A percentile compares a stretch with the other conserved stretches of the same genome.
Evolutionary conservation across 345 rosid genomes (phyloP).

Genomic region (Atalantia buxifolia): DNA sequence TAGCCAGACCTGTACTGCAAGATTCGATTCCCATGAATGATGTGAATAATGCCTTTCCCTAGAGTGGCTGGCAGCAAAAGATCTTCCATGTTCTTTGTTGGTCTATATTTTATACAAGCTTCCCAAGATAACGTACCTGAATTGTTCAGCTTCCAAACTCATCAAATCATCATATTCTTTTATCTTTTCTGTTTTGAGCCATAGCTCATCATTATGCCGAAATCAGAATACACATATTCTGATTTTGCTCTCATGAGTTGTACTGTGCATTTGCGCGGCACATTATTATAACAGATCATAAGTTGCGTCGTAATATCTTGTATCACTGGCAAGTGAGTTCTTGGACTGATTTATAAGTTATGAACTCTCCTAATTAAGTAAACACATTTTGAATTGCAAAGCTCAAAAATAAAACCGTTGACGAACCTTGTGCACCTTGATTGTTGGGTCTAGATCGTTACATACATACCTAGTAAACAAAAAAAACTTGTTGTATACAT

Average conservation of each 20-base stretch:
- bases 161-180: constrained; percentile 10
- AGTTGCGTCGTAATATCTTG: too few species aligned
- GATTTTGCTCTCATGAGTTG: not conserved
- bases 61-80: constrained; percentile 1
- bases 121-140: not conserved
- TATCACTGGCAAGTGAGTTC: too few species aligned
- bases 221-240: constrained; percentile 9
- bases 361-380: too few species aligned
- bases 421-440: too few species aligned
- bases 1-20: not conserved
- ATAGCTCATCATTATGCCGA: constrained; percentile 12
- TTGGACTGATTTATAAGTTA: too few species aligned
- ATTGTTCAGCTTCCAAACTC: constrained; percentile 4
- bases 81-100: not conserved
- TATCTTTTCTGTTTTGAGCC: not conserved
- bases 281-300: not conserved
- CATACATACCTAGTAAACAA: too few species aligned
- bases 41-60: not conserved
- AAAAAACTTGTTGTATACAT: too few species aligned
- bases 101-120: not conserved
- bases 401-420: too few species aligned
- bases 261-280: not conserved
- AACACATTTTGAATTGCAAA: too few species aligned
- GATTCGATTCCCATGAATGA: not conserved
- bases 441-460: too few species aligned